Evolutionary conservation across 805 yeast genomes (phyloP), one percentile per base, ranked within the genome.

Genomic region (Wickerhamomyces xylosicus): DNA sequence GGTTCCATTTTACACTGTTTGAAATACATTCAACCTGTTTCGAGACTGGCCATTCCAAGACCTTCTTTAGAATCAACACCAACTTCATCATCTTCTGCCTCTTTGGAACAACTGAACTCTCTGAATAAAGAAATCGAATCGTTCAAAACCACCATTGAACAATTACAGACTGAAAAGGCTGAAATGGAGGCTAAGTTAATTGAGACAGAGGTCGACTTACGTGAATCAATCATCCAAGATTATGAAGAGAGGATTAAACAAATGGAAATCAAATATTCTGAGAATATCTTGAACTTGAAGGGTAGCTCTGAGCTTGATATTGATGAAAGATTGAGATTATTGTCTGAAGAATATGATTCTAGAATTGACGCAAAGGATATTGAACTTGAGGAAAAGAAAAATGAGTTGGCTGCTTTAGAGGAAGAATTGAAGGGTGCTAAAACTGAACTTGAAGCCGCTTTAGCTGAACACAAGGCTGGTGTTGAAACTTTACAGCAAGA

Each of bases 231-330:
- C 15, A 35, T 40, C 18, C 43, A 39, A 5, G 64, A 60, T 25
- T 62, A 60, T 40, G 66, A 62, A 37, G 48, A 45, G 4, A 59
- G 59, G 36, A 48, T 63, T 6, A 55, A 59, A n/a, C 64, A 68
- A 19, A 55, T 68, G 25, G 61, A 61, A 3, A 44, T 47, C 1
- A 56, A 61, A 29, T 57, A 69, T 37, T 50, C 53, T 21, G 41
- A 47, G 10, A 59, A 62, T 18, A 32, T 66, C 1, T 52, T 52
- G n/a, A 56, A 58, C 4, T 36, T 67, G 10, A 59, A 57, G 36
- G 60, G 56, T 22, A n/a, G 44, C 2, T 51, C 52, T 17, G 43
- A 35, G 40, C 37, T 13, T 20, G 55, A 42, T 40, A 54, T 50
- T 31, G 68, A 54, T 47, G 47, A 38, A 34, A 67, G 53, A 43